Percentiles rank a stretch among this genome's conserved stretches.
Conservation (phyloP, 768 basidiomycete genomes). For the Panaeolus papilionaceus region DNA sequence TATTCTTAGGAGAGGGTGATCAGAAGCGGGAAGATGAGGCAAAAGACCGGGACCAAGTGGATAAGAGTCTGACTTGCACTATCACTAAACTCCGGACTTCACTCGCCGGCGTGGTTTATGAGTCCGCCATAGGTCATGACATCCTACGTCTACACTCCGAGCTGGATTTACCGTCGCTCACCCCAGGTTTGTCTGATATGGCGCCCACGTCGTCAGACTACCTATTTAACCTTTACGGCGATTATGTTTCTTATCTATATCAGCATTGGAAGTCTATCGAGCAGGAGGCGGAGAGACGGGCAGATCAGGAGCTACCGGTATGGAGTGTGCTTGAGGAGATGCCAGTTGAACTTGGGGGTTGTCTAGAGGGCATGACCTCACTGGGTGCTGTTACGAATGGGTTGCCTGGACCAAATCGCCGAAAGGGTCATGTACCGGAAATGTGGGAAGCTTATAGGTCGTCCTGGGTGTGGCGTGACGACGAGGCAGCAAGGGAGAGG, state of each 20-base stretch:
- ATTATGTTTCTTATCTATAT: slow-evolving; percentile 7
- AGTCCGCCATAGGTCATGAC: slow-evolving; percentile 7
- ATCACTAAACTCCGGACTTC: neutral
- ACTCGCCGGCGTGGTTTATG: neutral
- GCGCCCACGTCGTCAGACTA: neutral
- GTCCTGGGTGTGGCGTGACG: slow-evolving; percentile 9
- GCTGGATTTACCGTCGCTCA: neutral
- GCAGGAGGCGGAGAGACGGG: neutral
- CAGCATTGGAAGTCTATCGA: slow-evolving; percentile 8
- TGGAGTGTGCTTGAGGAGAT: neutral
- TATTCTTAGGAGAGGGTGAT: slow-evolving; percentile 4
- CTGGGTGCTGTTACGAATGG: neutral
- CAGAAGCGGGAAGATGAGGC: neutral
- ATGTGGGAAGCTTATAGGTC: slow-evolving; percentile 13
- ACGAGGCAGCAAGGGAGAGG: slow-evolving; percentile 4
- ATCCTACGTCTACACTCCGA: neutral
- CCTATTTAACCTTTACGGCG: slow-evolving; percentile 8
- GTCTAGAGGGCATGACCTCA: neutral
- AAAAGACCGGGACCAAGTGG: neutral
- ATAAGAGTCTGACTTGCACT: neutral
- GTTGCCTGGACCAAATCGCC: neutral
- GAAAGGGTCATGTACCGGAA: slow-evolving; percentile 1
- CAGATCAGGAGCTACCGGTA: neutral
- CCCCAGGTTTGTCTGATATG: neutral
- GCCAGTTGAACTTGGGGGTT: slow-evolving; percentile 6